Evolutionary conservation across 306 rosid genomes (phyloP), one percentile per base, ranked within the genome.

Genomic region (Bauhinia variegata): DNA sequence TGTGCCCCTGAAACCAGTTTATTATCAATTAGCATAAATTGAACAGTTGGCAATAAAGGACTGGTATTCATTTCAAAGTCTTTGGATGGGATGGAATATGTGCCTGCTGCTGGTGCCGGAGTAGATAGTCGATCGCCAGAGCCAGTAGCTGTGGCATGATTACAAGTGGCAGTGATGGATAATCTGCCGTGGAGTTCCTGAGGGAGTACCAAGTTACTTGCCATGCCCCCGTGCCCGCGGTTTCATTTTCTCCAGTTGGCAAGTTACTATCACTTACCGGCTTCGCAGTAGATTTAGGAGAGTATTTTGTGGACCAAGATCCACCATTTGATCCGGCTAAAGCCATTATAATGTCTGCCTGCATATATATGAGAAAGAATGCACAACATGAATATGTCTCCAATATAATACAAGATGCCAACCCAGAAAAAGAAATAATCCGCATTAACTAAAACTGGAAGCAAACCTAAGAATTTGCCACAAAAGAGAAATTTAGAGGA

Each of bases 291-390:
- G 95, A 77, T 76, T 93, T 93, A 46, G 86, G 86, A 0, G 90
- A 88, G 75, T 77, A 85, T 54, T 85, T 84, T 30, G 99, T 86
- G 54, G 99, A 93, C 97, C 99, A 93, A 56, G 97, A 93, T 54
- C 95, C 99, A 49, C 99, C 99, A 38, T 88, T 93, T 74, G 99
- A 93, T 54, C 97, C 97, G 16, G 99, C 99, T 51, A 93, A 83
- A 74, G 96, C 86, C 97, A 93, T 90, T 88, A 93, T 93, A 63
- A 93, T 83, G 57, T 93, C 97, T 60, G 96, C 97, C 99, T 93
- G 95, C 68, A 75, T 70, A 48, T n/a, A n/a, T 63, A 23, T 23
- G 63, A 68, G 50, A 54, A 42, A 68, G 14, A 52, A 75, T 47
- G 58, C 46, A 67, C n/a, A 64, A 65, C 52, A 70, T 12, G 31